A percentile compares a stretch with the other conserved stretches of the same genome.
Evolutionary conservation across 2,329 filamentous ascomycete genomes (phyloP).

Genomic region (Aspergillus transmontanensis): DNA sequence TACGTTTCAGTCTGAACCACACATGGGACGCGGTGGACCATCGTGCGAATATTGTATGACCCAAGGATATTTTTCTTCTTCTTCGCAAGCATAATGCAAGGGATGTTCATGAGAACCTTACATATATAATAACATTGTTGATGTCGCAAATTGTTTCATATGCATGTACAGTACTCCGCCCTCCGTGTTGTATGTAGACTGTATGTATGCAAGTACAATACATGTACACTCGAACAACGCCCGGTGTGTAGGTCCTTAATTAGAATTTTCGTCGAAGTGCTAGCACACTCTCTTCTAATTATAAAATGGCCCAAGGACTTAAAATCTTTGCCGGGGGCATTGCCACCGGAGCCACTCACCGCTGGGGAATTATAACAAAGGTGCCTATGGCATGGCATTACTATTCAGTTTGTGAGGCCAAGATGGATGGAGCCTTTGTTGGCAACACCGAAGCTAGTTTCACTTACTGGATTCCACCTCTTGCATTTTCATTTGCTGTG

Average conservation of each 20-base stretch:
- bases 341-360: not conserved
- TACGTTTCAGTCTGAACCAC: not conserved
- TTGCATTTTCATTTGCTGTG: not conserved
- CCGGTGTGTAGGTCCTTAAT: not conserved
- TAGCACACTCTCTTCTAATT: not conserved
- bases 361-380: not conserved
- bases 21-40: not conserved
- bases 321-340: not conserved
- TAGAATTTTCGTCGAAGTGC: not conserved
- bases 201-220: not conserved
- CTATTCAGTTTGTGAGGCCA: not conserved
- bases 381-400: not conserved
- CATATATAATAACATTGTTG: not conserved
- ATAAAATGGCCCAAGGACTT: not conserved
- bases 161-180: not conserved
- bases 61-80: not conserved
- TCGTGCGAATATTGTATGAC: not conserved
- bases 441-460: constrained; percentile 1
- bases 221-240: not conserved
- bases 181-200: not conserved
- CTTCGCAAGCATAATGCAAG: not conserved
- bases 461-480: not conserved
- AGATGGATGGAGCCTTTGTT: constrained; percentile 5
- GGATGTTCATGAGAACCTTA: not conserved
- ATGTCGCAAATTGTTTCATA: not conserved